phyloP scores from a whole-genome alignment of 495 filamentous ascomycete species.

The Pseudoneurospora amorphoporcata region DNA sequence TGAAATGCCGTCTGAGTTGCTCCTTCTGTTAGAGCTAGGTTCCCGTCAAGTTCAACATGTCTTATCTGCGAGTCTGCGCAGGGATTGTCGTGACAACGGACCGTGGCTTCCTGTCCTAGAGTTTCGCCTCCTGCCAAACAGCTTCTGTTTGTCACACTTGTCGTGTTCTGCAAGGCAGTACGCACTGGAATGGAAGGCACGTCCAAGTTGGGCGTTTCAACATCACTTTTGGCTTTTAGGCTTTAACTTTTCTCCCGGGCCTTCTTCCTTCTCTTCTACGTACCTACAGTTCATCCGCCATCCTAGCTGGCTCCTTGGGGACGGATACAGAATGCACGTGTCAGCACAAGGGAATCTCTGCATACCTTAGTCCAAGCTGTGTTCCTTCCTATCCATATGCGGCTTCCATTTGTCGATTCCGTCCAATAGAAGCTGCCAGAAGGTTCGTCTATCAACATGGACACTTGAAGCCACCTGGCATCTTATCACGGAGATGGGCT shows the following conservation, averaged over 20 bases:
- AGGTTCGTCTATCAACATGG: not conserved
- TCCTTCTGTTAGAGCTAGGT: not conserved
- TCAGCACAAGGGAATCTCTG: not conserved
- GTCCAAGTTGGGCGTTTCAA: not conserved
- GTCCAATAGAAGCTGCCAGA: not conserved
- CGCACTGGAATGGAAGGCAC: not conserved
- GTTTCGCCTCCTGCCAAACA: not conserved
- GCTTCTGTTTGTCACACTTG: not conserved
- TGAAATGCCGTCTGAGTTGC: not conserved
- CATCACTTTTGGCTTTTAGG: not conserved
- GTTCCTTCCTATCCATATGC: not conserved
- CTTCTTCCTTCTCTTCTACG: not conserved
- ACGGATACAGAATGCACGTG: not conserved
- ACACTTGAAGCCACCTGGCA: not conserved
- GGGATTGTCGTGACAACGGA: not conserved
- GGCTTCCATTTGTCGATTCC: not conserved
- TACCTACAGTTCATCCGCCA: not conserved
- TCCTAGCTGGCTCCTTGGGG: not conserved
- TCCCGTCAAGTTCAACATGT: not conserved
- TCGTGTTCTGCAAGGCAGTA: not conserved
- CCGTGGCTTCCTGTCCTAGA: not conserved
- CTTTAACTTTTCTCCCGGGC: not conserved
- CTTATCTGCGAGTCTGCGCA: not conserved
- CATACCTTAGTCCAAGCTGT: not conserved
- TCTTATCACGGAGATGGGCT: not conserved